phyloP scores from a whole-genome alignment of 345 rosid genomes.

The Gossypium arboreum region DNA sequence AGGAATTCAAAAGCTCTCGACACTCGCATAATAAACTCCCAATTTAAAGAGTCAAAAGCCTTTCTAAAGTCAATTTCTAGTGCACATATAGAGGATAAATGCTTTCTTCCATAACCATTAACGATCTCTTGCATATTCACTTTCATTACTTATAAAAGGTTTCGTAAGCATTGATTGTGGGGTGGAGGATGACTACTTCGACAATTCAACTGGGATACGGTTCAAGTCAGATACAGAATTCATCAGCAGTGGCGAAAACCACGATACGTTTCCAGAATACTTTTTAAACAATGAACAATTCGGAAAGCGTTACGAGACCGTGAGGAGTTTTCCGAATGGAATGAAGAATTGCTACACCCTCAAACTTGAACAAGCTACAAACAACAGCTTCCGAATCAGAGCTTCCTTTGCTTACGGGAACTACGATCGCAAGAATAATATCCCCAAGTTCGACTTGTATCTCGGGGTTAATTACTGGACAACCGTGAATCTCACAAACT shows the following conservation, averaged over 20 bases:
- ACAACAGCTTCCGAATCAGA: constrained; percentile 8
- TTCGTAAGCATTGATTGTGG: constrained; percentile 29
- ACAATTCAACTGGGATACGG: not conserved
- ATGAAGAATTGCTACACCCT: constrained; percentile 26
- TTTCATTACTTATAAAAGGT: not conserved
- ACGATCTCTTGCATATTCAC: too few relatives aligned
- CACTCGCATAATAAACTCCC: too few relatives aligned
- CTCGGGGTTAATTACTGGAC: constrained; percentile 17
- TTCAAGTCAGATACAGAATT: constrained; percentile 17
- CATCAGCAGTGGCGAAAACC: constrained; percentile 11
- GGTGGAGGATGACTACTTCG: not conserved
- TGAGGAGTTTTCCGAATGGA: constrained; percentile 20
- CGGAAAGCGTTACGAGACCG: not conserved
- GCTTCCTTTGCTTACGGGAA: constrained; percentile 23
- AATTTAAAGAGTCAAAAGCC: too few relatives aligned
- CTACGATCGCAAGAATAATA: constrained; percentile 10
- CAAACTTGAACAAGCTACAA: constrained; percentile 13
- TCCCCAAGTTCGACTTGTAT: constrained; percentile 22
- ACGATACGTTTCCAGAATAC: not conserved
- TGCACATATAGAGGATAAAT: too few relatives aligned
- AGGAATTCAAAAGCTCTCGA: too few relatives aligned
- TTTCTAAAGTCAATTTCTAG: too few relatives aligned
- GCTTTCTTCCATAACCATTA: not conserved
- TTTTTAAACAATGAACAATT: not conserved
- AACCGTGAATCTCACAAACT: not conserved